These are phyloP conservation scores for Colletotrichum musae DNA, from an alignment of 2,329 filamentous ascomycete genomes.

Conservation along the genomic window DNA sequence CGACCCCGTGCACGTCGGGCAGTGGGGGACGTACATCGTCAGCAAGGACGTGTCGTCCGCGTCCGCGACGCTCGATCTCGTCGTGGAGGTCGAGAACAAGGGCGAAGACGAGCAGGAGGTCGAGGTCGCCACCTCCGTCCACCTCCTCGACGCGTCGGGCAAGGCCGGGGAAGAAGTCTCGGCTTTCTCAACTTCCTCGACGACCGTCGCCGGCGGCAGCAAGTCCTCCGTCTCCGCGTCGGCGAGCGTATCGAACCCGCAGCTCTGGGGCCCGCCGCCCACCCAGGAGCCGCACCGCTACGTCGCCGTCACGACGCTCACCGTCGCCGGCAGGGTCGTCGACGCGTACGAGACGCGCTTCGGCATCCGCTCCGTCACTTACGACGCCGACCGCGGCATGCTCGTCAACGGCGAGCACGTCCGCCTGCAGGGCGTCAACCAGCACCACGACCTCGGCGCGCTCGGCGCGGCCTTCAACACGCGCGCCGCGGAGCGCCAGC, in stretches of 20 bases:
- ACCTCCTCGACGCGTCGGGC: constrained; percentile 53
- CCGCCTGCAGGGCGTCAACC: constrained; percentile 61
- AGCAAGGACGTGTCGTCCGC: constrained; percentile 59
- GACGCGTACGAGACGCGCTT: constrained; percentile 66
- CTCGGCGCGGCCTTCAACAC: constrained; percentile 66
- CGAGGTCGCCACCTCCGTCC: constrained; percentile 57
- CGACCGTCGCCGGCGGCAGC: constrained; percentile 49
- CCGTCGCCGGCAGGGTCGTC: constrained; percentile 45
- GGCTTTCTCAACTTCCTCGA: constrained; percentile 49
- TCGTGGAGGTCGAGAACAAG: constrained; percentile 63
- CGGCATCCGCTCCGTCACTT: constrained; percentile 62
- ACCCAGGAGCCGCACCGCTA: constrained; percentile 63
- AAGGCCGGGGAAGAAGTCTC: constrained; percentile 48
- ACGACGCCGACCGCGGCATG: constrained; percentile 57
- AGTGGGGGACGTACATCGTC: constrained; percentile 65
- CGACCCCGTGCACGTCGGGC: constrained; percentile 60
- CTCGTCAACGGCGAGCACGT: constrained; percentile 62
- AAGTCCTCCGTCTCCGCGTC: constrained; percentile 54
- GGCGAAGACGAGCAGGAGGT: constrained; percentile 50
- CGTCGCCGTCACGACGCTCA: constrained; percentile 59
- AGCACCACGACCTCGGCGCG: constrained; percentile 67
- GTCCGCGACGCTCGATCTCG: constrained; percentile 60
- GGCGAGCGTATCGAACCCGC: constrained; percentile 49
- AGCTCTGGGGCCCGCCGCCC: constrained; percentile 64
- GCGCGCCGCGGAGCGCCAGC: constrained; percentile 63